phyloP scores from a whole-genome alignment of 2,329 filamentous ascomycete species.

The Aspergillus phoenicis region DNA sequence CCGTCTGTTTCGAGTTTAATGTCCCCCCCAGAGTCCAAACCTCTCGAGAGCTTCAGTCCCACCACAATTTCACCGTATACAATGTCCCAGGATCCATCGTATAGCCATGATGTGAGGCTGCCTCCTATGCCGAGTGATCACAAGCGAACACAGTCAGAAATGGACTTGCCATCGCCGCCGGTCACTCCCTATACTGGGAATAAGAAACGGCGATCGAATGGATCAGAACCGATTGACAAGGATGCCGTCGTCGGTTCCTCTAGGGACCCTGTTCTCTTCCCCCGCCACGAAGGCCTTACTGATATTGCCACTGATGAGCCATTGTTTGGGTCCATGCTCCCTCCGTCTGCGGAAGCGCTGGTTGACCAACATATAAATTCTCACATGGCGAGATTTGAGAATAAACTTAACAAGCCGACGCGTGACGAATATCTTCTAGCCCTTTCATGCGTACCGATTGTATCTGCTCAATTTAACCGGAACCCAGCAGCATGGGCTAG shows the following conservation, averaged over 20 bases:
- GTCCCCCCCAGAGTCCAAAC: conserved; percentile 52
- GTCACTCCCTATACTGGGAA: conserved; percentile 48
- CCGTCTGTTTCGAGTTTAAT: conserved; percentile 49
- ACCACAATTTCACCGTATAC: conserved; percentile 30
- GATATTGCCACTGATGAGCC: conserved; percentile 43
- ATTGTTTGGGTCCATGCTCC: conserved; percentile 42
- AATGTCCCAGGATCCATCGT: conserved; percentile 32
- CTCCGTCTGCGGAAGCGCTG: conserved; percentile 39
- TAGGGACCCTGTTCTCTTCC: conserved; percentile 48
- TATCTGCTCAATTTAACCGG: conserved; percentile 47
- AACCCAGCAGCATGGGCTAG: conserved; percentile 48
- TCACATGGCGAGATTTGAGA: conserved; percentile 45
- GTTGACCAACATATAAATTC: conserved; percentile 47
- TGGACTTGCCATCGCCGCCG: conserved; percentile 50
- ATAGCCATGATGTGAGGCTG: conserved; percentile 38
- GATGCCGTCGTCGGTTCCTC: conserved; percentile 31
- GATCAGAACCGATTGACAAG: conserved; percentile 36
- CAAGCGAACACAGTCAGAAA: conserved; percentile 46
- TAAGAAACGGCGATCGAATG: conserved; percentile 42
- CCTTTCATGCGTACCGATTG: conserved; percentile 47
- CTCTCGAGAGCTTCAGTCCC: conserved; percentile 51
- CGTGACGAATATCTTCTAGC: conserved; percentile 49
- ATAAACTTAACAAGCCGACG: conserved; percentile 46
- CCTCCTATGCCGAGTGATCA: conserved; percentile 46
- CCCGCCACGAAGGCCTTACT: conserved; percentile 38